Conservation (phyloP, 1,139 yeast species). For the Waltiozyma sp. region DNA sequence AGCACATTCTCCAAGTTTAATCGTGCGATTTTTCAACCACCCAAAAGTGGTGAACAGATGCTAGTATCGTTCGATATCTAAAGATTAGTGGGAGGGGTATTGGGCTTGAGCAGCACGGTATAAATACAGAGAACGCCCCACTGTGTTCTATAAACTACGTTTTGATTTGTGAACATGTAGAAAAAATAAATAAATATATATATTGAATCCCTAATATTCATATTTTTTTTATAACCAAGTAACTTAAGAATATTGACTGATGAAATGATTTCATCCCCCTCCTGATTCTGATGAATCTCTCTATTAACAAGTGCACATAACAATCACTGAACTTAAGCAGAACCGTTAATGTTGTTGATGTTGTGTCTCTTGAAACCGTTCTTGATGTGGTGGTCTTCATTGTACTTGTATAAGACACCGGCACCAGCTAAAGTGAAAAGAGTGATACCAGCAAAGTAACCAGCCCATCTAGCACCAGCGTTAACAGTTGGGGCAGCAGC, state of each 20-base stretch:
- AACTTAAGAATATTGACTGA: background rate
- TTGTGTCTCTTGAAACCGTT: conserved; percentile 12
- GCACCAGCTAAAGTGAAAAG: conserved; percentile 13
- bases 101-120: background rate
- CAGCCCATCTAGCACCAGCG: conserved; percentile 13
- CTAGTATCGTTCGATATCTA: background rate
- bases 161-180: no score
- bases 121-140: background rate
- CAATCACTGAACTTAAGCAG: background rate
- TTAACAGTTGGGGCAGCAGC: conserved; percentile 9
- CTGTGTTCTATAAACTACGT: no score
- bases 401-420: conserved; percentile 14
- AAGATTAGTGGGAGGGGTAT: background rate
- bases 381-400: conserved; percentile 14
- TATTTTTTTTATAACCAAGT: no score
- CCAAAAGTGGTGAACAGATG: background rate
- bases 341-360: conserved; percentile 10
- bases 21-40: background rate
- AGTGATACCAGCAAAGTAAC: conserved; percentile 16
- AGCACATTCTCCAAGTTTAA: no score
- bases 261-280: background rate
- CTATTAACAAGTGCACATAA: background rate
- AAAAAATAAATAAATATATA: no score
- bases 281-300: background rate
- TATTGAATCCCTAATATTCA: background rate